These are phyloP conservation scores for Teratosphaeria zuluensis DNA, from an alignment of 2,329 filamentous ascomycete species.

Conservation along the genomic window DNA sequence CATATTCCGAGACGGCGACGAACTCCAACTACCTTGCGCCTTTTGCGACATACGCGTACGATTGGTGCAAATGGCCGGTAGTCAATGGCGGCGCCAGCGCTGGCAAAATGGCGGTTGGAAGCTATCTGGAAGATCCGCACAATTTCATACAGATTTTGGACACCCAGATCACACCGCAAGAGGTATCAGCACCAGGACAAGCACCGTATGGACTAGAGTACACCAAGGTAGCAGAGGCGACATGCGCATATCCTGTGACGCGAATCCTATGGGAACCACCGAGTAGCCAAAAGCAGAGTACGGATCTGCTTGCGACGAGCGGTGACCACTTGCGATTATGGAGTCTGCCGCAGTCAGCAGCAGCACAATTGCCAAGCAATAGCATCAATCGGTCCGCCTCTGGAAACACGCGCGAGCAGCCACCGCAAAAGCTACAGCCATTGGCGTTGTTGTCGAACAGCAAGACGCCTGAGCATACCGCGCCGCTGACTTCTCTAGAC, in stretches of 20 bases:
- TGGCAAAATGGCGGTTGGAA: conserved; percentile 88
- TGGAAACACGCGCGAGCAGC: conserved; percentile 49
- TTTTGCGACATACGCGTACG: conserved; percentile 92
- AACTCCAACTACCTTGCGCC: conserved; percentile 91
- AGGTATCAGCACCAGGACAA: conserved; percentile 57
- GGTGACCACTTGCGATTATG: conserved; percentile 89
- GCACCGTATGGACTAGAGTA: conserved; percentile 77
- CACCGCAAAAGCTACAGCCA: conserved; percentile 75
- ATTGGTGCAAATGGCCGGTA: conserved; percentile 98
- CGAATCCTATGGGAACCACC: conserved; percentile 92
- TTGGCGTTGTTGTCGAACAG: conserved; percentile 91
- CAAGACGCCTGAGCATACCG: conserved; percentile 96
- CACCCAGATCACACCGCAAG: conserved; percentile 64
- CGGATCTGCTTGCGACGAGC: conserved; percentile 87
- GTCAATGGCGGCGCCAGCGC: conserved; percentile 59
- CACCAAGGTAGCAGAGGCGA: conserved; percentile 87
- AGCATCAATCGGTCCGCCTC: conserved; percentile 60
- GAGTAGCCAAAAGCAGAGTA: conserved; percentile 88
- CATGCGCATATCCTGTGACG: conserved; percentile 94
- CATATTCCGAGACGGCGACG: conserved; percentile 54
- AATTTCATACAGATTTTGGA: conserved; percentile 99
- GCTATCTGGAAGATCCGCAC: conserved; percentile 94
- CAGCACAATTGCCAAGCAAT: conserved; percentile 40
- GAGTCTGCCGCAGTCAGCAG: conserved; percentile 58
- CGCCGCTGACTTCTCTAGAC: conserved; percentile 88